Conservation (phyloP, 2,329 filamentous ascomycete genomes). For the Colletotrichum euphorbiae region DNA sequence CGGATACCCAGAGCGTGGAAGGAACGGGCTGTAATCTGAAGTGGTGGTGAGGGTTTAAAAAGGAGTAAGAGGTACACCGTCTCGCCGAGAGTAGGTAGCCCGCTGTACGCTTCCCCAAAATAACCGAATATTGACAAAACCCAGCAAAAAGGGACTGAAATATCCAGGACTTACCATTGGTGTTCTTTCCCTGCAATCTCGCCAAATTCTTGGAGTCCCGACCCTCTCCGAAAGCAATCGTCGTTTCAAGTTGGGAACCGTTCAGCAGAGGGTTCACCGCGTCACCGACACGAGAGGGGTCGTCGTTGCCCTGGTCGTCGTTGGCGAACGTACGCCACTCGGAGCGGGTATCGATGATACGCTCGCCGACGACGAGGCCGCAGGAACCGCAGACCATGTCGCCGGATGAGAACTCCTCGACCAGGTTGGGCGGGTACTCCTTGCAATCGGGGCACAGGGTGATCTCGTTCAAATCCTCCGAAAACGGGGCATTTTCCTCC, state of each 20-base stretch:
- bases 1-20: no score
- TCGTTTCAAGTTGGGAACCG: constrained; percentile 88
- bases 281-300: constrained; percentile 98
- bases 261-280: constrained; percentile 90
- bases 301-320: constrained; percentile 95
- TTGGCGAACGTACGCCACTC: constrained; percentile 99
- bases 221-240: constrained; percentile 85
- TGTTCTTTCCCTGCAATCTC: constrained; percentile 80
- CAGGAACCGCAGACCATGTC: constrained; percentile 95
- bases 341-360: constrained; percentile 93
- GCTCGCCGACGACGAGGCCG: constrained; percentile 88
- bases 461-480: no score
- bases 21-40: no score
- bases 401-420: constrained; percentile 91
- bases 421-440: constrained; percentile 89
- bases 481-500: constrained; percentile 31
- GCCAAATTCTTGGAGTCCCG: constrained; percentile 79
- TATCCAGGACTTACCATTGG: no score
- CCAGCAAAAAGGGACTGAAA: no score
- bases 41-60: no score
- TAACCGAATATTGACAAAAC: no score
- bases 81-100: no score
- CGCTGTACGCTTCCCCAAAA: no score
- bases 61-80: no score
- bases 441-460: constrained; percentile 86